Percentiles rank a stretch among this genome's conserved stretches.
Conservation (phyloP, 176 grass and related monocot species). For the Chrysopogon serrulatus region DNA sequence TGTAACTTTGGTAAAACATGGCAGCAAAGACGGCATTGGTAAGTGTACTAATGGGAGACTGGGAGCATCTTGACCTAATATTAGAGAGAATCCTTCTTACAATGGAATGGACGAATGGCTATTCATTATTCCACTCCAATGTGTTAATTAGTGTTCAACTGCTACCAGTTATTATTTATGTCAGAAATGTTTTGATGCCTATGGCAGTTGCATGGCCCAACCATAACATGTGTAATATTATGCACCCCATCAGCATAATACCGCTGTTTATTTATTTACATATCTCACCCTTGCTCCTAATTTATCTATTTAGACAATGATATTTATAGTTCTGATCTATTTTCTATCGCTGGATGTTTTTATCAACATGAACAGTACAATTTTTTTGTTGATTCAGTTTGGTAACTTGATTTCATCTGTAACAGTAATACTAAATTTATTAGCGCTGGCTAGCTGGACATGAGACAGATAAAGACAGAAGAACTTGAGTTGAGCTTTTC, state of each 20-base stretch:
- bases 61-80: conserved; percentile 12
- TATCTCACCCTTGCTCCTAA: neutral
- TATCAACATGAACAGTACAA: neutral
- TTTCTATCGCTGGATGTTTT: neutral
- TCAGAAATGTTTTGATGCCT: neutral
- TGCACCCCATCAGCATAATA: neutral
- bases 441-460: neutral
- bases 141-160: neutral
- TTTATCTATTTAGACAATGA: neutral
- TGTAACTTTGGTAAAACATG: neutral
- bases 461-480: neutral
- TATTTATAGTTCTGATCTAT: neutral
- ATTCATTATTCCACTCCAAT: neutral
- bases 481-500: neutral
- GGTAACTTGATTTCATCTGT: neutral
- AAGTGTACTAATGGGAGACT: neutral
- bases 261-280: neutral
- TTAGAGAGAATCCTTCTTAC: neutral
- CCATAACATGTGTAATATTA: neutral
- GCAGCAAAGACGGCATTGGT: neutral
- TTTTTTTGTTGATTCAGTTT: neutral
- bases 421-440: neutral
- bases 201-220: neutral
- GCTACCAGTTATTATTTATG: neutral
- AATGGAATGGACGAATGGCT: neutral